Evolutionary conservation across 345 rosid species (phyloP).

Genomic region (Eucalyptus cloeziana): DNA sequence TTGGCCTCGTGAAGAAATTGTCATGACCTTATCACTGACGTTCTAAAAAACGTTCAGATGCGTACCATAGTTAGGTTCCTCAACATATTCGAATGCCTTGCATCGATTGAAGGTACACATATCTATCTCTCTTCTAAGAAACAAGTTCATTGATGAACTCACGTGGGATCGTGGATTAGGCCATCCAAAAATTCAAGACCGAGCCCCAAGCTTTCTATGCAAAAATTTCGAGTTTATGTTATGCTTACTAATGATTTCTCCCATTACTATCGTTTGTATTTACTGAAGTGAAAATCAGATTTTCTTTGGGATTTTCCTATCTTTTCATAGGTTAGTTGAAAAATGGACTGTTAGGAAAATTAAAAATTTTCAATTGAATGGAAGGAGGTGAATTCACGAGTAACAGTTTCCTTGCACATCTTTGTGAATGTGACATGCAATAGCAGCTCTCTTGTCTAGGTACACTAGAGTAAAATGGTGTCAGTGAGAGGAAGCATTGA

Average conservation of each 20-base stretch:
- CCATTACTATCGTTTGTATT: not conserved
- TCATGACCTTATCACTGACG: accelerated
- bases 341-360: not conserved
- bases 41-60: no score
- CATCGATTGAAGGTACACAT: not conserved
- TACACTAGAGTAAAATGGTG: not conserved
- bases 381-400: not conserved
- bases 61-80: no score
- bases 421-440: not conserved
- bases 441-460: not conserved
- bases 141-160: accelerated
- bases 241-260: accelerated
- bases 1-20: accelerated
- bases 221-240: accelerated
- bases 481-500: not conserved
- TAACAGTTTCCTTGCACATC: not conserved
- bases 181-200: not conserved
- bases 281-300: not conserved
- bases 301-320: not conserved
- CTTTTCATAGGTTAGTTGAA: not conserved
- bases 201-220: accelerated
- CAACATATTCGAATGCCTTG: no score
- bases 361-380: no score
- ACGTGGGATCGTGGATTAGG: accelerated
- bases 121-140: not conserved